These are phyloP conservation scores for Amyloporia xantha DNA, from an alignment of 768 basidiomycete genomes.

Conservation along the genomic window DNA sequence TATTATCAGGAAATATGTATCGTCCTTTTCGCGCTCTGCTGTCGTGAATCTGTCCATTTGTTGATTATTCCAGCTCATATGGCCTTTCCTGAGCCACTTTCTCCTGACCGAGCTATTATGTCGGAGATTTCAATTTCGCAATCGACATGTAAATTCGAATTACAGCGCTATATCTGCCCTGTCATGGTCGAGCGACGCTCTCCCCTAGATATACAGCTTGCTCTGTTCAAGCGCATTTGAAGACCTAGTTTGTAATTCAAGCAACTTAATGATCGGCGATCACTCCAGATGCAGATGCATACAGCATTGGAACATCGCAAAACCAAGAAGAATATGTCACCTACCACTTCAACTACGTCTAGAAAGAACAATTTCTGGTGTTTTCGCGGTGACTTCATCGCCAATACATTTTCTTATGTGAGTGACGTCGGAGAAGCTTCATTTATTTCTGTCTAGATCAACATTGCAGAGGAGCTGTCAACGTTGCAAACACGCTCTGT, in stretches of 20 bases:
- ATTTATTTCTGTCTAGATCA: constrained; percentile 31
- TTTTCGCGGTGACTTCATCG: constrained; percentile 55
- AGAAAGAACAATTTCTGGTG: constrained; percentile 58
- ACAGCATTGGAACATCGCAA: constrained; percentile 19
- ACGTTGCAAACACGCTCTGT: constrained; percentile 67
- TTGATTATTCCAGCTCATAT: too few species aligned
- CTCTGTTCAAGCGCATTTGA: too few species aligned
- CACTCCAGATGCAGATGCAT: neutral
- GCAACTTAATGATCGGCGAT: neutral
- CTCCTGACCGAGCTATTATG: too few species aligned
- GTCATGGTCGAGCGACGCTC: too few species aligned
- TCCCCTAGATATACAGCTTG: too few species aligned
- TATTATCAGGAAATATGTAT: too few species aligned
- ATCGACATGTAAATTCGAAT: too few species aligned
- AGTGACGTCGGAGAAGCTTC: constrained; percentile 20
- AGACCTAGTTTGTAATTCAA: constrained; percentile 10
- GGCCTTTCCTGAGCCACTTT: too few species aligned
- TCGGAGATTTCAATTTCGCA: too few species aligned
- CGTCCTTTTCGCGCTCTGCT: too few species aligned
- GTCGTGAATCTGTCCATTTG: too few species aligned
- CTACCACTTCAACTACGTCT: constrained; percentile 72
- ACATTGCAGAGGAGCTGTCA: constrained; percentile 61
- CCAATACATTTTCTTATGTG: constrained; percentile 61
- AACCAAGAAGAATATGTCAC: constrained; percentile 50
- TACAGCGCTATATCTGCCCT: too few species aligned